These are phyloP conservation scores for Cucurbita argyrosperma DNA, from an alignment of 306 rosid genomes.

Conservation along the genomic window DNA sequence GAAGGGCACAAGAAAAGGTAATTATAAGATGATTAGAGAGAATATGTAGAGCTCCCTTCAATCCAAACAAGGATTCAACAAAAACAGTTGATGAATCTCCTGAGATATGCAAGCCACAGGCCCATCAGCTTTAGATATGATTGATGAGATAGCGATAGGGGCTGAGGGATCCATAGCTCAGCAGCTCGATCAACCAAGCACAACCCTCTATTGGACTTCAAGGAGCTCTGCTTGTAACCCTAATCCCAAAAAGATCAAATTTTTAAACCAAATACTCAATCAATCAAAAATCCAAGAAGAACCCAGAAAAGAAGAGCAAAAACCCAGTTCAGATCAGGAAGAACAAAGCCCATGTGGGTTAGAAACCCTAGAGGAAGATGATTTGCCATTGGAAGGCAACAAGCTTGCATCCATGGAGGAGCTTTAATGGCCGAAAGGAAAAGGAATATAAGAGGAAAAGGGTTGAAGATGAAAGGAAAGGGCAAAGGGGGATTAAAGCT, in stretches of 20 bases:
- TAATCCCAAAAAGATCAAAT: background rate
- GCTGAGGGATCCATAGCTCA: conserved; percentile 77
- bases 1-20: too few relatives aligned
- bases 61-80: conserved; percentile 72
- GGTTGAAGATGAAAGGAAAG: background rate
- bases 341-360: background rate
- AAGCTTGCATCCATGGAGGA: too few relatives aligned
- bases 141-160: conserved; percentile 22
- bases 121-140: conserved; percentile 17
- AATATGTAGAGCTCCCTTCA: conserved; percentile 97
- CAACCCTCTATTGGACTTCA: conserved; percentile 69
- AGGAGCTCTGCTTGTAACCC: conserved; percentile 61
- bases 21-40: background rate
- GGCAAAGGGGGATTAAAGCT: background rate
- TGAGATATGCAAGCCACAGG: conserved; percentile 69
- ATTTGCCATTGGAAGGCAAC: background rate
- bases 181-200: conserved; percentile 74
- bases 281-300: background rate
- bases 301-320: background rate
- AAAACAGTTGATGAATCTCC: conserved; percentile 48
- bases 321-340: background rate
- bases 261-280: background rate
- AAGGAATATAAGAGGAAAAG: too few relatives aligned
- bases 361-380: background rate
- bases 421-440: too few relatives aligned